Conservation (phyloP, 257 asterid genomes). For the Ligustrum vulgare region DNA sequence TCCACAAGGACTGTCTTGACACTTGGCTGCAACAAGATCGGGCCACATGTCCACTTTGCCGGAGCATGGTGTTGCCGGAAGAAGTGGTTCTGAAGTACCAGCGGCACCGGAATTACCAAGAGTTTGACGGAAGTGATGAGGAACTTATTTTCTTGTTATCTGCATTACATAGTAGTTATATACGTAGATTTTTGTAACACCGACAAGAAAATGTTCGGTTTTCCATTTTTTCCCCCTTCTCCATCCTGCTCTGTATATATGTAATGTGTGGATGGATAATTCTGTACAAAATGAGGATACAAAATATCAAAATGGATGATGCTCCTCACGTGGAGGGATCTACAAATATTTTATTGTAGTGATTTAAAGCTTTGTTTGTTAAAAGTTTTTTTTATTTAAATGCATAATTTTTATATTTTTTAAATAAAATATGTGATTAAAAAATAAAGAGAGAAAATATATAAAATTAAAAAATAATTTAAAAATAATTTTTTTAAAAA, state of each 20-base stretch:
- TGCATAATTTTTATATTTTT: too few relatives aligned
- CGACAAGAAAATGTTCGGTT: neutral
- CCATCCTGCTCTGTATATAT: neutral
- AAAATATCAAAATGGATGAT: too few relatives aligned
- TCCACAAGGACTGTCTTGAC: slow-evolving; percentile 66
- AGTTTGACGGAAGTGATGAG: slow-evolving; percentile 43
- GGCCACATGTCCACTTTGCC: slow-evolving; percentile 73
- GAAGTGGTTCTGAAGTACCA: slow-evolving; percentile 47
- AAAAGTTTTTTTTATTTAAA: too few relatives aligned
- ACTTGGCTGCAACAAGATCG: slow-evolving; percentile 57
- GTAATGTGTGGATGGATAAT: neutral
- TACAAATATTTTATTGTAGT: too few relatives aligned
- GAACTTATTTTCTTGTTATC: slow-evolving; percentile 47
- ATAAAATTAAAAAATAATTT: too few relatives aligned
- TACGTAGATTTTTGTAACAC: slow-evolving; percentile 39
- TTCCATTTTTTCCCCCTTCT: neutral
- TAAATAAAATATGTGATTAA: too few relatives aligned
- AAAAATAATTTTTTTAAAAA: too few relatives aligned
- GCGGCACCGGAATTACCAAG: slow-evolving; percentile 16
- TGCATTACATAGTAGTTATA: slow-evolving; percentile 45
- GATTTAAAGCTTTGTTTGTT: too few relatives aligned
- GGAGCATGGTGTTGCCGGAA: slow-evolving; percentile 51
- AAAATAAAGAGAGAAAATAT: too few relatives aligned
- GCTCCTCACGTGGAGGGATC: too few relatives aligned
- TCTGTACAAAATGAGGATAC: too few relatives aligned